These are phyloP conservation scores for Nemania sp. DNA, from an alignment of 2,329 filamentous ascomycete genomes.

Conservation along the genomic window DNA sequence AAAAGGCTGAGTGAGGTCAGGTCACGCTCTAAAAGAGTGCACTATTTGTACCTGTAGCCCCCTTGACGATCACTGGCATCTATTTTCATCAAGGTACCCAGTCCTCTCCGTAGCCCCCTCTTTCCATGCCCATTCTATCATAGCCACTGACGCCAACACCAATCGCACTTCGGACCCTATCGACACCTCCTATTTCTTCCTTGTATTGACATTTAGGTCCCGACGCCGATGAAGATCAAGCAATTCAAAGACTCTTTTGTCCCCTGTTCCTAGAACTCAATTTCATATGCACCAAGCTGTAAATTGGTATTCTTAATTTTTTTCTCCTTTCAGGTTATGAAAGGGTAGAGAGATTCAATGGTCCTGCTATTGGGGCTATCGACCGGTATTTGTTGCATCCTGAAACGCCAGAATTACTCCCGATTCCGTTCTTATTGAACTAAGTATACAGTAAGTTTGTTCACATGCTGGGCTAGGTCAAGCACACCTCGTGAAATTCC, in stretches of 20 bases:
- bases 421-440: conserved; percentile 24
- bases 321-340: neutral
- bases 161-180: neutral
- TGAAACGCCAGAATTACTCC: conserved; percentile 18
- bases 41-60: conserved; percentile 12
- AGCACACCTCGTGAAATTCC: conserved; percentile 31
- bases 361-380: neutral
- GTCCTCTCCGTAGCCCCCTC: conserved; percentile 7
- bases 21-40: conserved; percentile 30
- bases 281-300: neutral
- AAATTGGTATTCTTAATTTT: neutral
- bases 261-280: neutral
- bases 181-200: conserved; percentile 3
- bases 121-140: conserved; percentile 5
- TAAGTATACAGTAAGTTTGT: conserved; percentile 42
- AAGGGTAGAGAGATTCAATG: neutral
- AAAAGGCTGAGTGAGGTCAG: conserved; percentile 15
- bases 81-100: conserved; percentile 18
- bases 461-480: conserved; percentile 28
- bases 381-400: conserved; percentile 17
- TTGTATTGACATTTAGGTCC: neutral
- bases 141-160: conserved; percentile 2
- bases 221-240: neutral
- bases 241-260: neutral
- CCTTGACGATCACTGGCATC: conserved; percentile 22